Evolutionary conservation across 2,329 filamentous ascomycete species (phyloP).

Genomic region (Calonectria pauciramosa): DNA sequence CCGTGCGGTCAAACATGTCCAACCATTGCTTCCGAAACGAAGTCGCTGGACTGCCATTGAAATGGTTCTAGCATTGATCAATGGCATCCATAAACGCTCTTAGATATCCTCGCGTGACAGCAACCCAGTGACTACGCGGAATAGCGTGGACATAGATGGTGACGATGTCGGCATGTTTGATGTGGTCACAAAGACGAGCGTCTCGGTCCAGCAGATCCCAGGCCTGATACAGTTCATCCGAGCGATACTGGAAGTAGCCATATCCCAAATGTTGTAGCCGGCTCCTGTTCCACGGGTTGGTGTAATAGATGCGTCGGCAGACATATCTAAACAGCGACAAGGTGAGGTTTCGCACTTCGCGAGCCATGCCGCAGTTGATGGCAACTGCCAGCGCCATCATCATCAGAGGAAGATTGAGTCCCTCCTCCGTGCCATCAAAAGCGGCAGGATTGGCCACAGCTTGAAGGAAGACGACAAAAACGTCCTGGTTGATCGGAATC

Average conservation of each 20-base stretch:
- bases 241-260: slow-evolving; percentile 38
- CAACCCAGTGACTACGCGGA: slow-evolving; percentile 9
- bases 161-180: background rate
- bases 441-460: slow-evolving; percentile 28
- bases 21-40: background rate
- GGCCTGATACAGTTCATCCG: slow-evolving; percentile 42
- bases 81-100: slow-evolving; percentile 6
- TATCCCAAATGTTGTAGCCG: slow-evolving; percentile 4
- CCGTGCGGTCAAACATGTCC: background rate
- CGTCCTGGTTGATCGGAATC: background rate
- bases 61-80: background rate
- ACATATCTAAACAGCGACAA: slow-evolving; percentile 40
- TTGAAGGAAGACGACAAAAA: slow-evolving; percentile 42
- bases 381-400: slow-evolving; percentile 32
- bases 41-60: no score
- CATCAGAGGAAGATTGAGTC: slow-evolving; percentile 42
- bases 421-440: slow-evolving; percentile 37
- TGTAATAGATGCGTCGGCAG: slow-evolving; percentile 35
- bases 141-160: slow-evolving; percentile 27
- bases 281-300: slow-evolving; percentile 31
- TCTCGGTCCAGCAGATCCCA: slow-evolving; percentile 28
- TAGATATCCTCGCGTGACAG: background rate
- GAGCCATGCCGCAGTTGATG: slow-evolving; percentile 29
- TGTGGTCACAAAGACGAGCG: background rate
- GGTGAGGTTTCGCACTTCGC: slow-evolving; percentile 36